Conservation (phyloP, 441 rosid species). For the Euphorbia corollata region DNA sequence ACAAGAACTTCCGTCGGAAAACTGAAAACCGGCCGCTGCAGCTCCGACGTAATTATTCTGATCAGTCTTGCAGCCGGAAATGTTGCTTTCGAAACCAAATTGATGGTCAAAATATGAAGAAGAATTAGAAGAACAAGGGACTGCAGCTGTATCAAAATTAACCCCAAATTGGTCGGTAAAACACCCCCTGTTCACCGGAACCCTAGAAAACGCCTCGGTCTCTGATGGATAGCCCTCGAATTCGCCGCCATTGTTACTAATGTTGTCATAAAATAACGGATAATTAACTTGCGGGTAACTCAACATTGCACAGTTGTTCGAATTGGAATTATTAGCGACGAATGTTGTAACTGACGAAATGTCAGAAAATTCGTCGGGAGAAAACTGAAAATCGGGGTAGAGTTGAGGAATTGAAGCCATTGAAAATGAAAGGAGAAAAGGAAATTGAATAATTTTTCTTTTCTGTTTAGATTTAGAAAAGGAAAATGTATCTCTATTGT, state of each 20-base stretch:
- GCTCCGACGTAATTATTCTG: conserved; percentile 23
- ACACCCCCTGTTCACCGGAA: conserved; percentile 13
- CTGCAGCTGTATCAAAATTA: conserved; percentile 24
- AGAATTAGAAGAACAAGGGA: conserved; percentile 22
- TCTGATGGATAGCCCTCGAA: conserved; percentile 19
- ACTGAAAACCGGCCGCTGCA: conserved; percentile 23
- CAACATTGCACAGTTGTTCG: conserved; percentile 25
- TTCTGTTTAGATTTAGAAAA: background rate
- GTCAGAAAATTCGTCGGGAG: conserved; percentile 32
- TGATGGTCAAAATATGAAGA: conserved; percentile 28
- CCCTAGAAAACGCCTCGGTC: conserved; percentile 19
- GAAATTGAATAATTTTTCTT: background rate
- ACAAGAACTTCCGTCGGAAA: conserved; percentile 21
- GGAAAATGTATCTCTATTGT: background rate
- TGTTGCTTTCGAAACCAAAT: conserved; percentile 22
- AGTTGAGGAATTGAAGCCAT: conserved; percentile 58
- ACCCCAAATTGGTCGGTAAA: conserved; percentile 39
- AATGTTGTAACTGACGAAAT: conserved; percentile 20
- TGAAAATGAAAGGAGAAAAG: background rate
- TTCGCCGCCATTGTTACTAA: background rate
- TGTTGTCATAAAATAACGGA: conserved; percentile 19
- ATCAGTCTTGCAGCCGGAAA: conserved; percentile 13
- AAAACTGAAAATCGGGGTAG: conserved; percentile 35
- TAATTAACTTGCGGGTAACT: conserved; percentile 12
- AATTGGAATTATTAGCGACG: conserved; percentile 11